Conservation (phyloP, 306 rosid species). For the Carpinus fangiana region DNA sequence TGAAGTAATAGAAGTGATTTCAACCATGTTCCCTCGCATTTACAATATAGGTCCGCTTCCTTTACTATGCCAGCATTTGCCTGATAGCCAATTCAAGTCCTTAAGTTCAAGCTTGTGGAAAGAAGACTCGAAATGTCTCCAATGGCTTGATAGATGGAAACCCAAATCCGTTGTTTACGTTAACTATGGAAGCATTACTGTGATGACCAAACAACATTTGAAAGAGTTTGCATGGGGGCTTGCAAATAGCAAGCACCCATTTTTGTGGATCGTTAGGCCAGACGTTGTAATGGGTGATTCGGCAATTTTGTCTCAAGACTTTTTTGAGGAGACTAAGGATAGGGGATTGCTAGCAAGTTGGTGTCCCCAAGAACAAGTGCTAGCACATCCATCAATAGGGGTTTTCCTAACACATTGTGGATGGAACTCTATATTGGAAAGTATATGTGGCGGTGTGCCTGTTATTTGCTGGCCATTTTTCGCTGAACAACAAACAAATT, state of each 20-base stretch:
- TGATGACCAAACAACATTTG: slow-evolving; percentile 34
- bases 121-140: slow-evolving; percentile 35
- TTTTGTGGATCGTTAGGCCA: slow-evolving; percentile 48
- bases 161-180: slow-evolving; percentile 41
- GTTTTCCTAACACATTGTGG: no score
- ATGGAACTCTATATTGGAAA: no score
- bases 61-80: slow-evolving; percentile 23
- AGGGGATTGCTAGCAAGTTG: slow-evolving; percentile 42
- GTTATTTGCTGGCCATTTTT: no score
- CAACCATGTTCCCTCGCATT: slow-evolving; percentile 35
- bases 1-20: slow-evolving; percentile 37
- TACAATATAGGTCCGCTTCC: slow-evolving; percentile 47
- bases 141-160: slow-evolving; percentile 40
- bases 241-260: slow-evolving; percentile 41
- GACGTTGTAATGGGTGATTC: slow-evolving; percentile 38
- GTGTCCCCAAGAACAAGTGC: slow-evolving; percentile 46
- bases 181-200: slow-evolving; percentile 41
- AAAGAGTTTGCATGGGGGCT: slow-evolving; percentile 54
- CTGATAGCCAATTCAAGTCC: slow-evolving; percentile 23
- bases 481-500: no score
- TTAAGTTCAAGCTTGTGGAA: slow-evolving; percentile 38
- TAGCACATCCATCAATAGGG: slow-evolving; percentile 36
- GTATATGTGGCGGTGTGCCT: no score
- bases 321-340: slow-evolving; percentile 35
- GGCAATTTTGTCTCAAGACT: slow-evolving; percentile 25